These are phyloP conservation scores for Pulicaria dysenterica DNA, from an alignment of 129 eudicot genomes.

Conservation along the genomic window DNA sequence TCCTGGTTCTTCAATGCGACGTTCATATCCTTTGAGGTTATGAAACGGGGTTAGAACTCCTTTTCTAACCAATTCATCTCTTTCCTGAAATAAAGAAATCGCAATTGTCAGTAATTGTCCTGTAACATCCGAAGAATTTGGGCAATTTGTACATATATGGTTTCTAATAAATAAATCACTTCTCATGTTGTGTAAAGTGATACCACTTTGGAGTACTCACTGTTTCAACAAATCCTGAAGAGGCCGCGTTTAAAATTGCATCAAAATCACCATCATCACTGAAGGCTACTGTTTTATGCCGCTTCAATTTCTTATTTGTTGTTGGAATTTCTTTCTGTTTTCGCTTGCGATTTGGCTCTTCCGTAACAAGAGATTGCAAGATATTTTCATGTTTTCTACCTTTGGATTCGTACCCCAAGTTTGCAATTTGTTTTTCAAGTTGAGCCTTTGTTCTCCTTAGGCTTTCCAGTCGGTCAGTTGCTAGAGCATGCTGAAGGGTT, in stretches of 20 bases:
- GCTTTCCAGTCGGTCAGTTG: conserved; percentile 77
- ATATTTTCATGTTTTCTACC: conserved; percentile 42
- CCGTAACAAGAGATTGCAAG: conserved; percentile 59
- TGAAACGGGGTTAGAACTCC: conserved; percentile 94
- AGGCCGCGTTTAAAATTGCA: conserved; percentile 82
- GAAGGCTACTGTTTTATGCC: conserved; percentile 56
- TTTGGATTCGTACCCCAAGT: conserved; percentile 26
- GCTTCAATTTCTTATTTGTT: conserved; percentile 46
- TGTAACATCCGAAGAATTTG: neutral
- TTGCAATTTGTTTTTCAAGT: conserved; percentile 69
- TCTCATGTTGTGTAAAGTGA: conserved; percentile 6
- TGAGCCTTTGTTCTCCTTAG: conserved; percentile 71
- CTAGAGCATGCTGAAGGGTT: conserved; percentile 85
- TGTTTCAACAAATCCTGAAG: conserved; percentile 93
- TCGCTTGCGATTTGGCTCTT: conserved; percentile 52
- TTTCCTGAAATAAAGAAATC: conserved; percentile 60
- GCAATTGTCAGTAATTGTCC: conserved; percentile 19
- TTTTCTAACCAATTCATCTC: conserved; percentile 83
- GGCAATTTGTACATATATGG: neutral
- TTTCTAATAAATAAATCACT: conserved; percentile 14
- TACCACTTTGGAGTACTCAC: conserved; percentile 53
- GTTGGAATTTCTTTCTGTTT: conserved; percentile 53
- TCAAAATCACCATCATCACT: conserved; percentile 85
- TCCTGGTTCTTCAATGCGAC: conserved; percentile 75
- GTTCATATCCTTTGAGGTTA: conserved; percentile 91